Conservation (phyloP, 1,284 basidiomycete genomes). For the Sporisorium scitamineum region DNA sequence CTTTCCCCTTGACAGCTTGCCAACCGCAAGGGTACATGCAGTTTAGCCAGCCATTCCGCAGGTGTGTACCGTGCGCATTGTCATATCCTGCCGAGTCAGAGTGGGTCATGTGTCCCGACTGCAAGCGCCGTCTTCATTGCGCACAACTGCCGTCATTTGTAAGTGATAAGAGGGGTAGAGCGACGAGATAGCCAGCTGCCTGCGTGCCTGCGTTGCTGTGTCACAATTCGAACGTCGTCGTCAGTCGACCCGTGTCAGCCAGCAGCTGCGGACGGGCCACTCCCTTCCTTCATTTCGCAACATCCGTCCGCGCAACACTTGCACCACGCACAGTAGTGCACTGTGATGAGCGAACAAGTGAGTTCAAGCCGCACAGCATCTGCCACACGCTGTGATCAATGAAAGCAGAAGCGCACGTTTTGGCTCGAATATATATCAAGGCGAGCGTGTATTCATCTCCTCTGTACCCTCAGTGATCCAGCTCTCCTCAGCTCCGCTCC, state of each 20-base stretch:
- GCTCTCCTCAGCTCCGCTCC: too few relatives aligned
- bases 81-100: too few relatives aligned
- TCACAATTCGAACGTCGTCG: not conserved
- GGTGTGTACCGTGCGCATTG: too few relatives aligned
- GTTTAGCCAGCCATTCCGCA: too few relatives aligned
- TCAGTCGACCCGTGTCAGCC: not conserved
- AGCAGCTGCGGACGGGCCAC: conserved; percentile 11
- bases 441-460: not conserved
- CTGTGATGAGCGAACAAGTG: not conserved
- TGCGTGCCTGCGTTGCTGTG: not conserved
- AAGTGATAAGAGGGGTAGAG: too few relatives aligned
- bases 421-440: not conserved
- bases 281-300: not conserved
- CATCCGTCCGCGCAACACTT: too few relatives aligned
- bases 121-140: too few relatives aligned
- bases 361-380: not conserved
- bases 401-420: not conserved
- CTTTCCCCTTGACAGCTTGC: too few relatives aligned
- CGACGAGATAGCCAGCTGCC: not conserved
- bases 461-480: not conserved
- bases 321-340: not conserved
- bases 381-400: not conserved
- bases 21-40: too few relatives aligned
- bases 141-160: too few relatives aligned
- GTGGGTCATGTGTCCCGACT: not conserved